phyloP scores from a whole-genome alignment of 305 asterid species.

The Plantago coronopus region DNA sequence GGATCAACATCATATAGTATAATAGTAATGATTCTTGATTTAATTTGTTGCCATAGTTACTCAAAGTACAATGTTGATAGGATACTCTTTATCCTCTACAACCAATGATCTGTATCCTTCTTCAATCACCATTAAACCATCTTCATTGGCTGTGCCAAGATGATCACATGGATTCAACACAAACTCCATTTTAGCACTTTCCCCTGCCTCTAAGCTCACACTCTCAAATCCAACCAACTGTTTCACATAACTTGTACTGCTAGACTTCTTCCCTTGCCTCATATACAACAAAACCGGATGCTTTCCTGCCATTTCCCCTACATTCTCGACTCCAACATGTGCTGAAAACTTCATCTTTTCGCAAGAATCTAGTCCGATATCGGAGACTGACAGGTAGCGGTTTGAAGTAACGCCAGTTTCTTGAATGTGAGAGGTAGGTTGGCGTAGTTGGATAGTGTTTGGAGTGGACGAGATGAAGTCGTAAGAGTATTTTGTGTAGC shows the following conservation, averaged over 20 bases:
- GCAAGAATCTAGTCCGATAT: slow-evolving; percentile 32
- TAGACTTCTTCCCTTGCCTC: slow-evolving; percentile 6
- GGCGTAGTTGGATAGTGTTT: slow-evolving; percentile 36
- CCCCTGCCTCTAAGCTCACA: slow-evolving; percentile 41
- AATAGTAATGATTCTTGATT: neutral
- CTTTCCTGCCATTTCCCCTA: slow-evolving; percentile 33
- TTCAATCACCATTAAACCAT: slow-evolving; percentile 57
- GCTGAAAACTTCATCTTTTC: slow-evolving; percentile 35
- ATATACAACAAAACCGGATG: slow-evolving; percentile 45
- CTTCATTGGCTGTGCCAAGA: slow-evolving; percentile 53
- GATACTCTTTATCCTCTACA: slow-evolving; percentile 37
- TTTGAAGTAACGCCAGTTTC: slow-evolving; percentile 11
- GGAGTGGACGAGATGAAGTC: slow-evolving; percentile 39
- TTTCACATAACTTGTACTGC: slow-evolving; percentile 27
- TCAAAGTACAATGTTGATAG: slow-evolving; percentile 15
- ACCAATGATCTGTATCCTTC: slow-evolving; percentile 25
- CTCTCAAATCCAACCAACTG: slow-evolving; percentile 66
- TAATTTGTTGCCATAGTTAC: neutral
- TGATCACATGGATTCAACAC: slow-evolving; percentile 69
- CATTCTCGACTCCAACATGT: slow-evolving; percentile 40
- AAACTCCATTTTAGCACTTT: slow-evolving; percentile 40
- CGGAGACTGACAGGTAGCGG: slow-evolving; percentile 28
- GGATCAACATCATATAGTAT: no score
- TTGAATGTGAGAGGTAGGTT: slow-evolving; percentile 1
- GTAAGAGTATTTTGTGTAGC: slow-evolving; percentile 49